Evolutionary conservation across 2,329 filamentous ascomycete genomes (phyloP).

Genomic region (Pseudogymnoascus sp.): DNA sequence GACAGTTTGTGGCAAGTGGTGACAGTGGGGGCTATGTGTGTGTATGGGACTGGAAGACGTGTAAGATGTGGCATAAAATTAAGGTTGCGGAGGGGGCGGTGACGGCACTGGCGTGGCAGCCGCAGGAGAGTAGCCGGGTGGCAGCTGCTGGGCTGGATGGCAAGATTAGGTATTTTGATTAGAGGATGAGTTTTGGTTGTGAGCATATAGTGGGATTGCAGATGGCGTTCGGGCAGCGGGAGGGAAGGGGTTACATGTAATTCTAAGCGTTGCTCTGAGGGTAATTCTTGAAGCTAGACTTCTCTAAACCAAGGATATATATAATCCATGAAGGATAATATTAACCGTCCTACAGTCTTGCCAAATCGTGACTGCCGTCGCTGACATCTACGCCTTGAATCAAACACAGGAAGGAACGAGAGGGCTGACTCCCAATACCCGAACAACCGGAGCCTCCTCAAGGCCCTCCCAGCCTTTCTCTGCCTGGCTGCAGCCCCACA

Average conservation of each 20-base stretch:
- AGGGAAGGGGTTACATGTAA: background rate
- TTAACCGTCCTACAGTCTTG: background rate
- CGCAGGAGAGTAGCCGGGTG: conserved; percentile 93
- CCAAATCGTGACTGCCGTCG: background rate
- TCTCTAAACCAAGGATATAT: background rate
- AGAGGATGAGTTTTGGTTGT: conserved; percentile 17
- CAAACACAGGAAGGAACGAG: background rate
- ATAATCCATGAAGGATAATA: background rate
- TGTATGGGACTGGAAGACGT: conserved; percentile 99
- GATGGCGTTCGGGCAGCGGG: background rate
- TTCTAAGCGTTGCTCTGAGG: background rate
- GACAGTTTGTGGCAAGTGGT: conserved; percentile 80
- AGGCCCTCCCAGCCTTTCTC: background rate
- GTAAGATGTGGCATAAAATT: conserved; percentile 98
- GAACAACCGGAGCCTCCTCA: background rate
- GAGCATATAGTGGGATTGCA: conserved; percentile 11
- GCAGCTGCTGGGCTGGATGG: conserved; percentile 86
- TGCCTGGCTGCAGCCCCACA: background rate
- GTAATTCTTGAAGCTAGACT: background rate
- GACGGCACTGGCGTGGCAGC: conserved; percentile 89
- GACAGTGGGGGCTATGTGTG: conserved; percentile 84
- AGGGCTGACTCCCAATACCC: background rate
- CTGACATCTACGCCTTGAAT: background rate
- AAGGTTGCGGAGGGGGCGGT: conserved; percentile 74
- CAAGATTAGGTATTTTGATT: conserved; percentile 90